Conservation (phyloP, 2,329 filamentous ascomycete species). For the Clonostachys sp. region DNA sequence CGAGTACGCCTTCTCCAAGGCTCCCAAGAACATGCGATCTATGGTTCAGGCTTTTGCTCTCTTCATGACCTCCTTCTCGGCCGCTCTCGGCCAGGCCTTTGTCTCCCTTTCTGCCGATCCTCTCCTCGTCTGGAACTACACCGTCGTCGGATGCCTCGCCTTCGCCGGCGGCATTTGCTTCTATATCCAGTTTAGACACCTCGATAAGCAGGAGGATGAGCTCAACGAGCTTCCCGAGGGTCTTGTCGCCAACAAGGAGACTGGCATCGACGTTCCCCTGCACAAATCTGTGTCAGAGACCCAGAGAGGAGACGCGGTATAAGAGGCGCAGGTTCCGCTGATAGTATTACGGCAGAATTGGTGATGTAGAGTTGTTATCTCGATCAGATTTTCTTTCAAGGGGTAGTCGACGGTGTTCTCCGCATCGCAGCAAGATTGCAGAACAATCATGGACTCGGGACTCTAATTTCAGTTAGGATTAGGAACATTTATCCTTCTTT, state of each 20-base stretch:
- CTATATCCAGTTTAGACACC: constrained; percentile 57
- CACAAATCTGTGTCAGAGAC: neutral
- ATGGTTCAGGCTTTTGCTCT: constrained; percentile 65
- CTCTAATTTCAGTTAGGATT: too few species aligned
- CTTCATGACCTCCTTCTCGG: constrained; percentile 64
- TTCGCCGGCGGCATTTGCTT: constrained; percentile 61
- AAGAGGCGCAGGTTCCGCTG: too few species aligned
- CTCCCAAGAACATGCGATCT: constrained; percentile 71
- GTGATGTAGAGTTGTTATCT: neutral
- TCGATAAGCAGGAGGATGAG: constrained; percentile 62
- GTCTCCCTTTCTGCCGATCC: constrained; percentile 47
- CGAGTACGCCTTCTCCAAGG: constrained; percentile 74
- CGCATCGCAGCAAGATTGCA: too few species aligned
- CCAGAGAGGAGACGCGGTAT: neutral
- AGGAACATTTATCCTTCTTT: too few species aligned
- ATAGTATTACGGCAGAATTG: too few species aligned
- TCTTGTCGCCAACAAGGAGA: constrained; percentile 11
- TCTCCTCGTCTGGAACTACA: constrained; percentile 71
- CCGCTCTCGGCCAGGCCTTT: constrained; percentile 61
- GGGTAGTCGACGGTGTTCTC: too few species aligned
- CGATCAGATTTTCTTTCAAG: neutral
- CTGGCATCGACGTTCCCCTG: constrained; percentile 1
- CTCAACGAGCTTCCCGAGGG: constrained; percentile 53
- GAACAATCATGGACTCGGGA: too few species aligned
- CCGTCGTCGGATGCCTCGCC: constrained; percentile 59